A percentile compares a stretch with the other conserved stretches of the same genome.
phyloP scores from a whole-genome alignment of 768 basidiomycete species.

The Mycena galopus region DNA sequence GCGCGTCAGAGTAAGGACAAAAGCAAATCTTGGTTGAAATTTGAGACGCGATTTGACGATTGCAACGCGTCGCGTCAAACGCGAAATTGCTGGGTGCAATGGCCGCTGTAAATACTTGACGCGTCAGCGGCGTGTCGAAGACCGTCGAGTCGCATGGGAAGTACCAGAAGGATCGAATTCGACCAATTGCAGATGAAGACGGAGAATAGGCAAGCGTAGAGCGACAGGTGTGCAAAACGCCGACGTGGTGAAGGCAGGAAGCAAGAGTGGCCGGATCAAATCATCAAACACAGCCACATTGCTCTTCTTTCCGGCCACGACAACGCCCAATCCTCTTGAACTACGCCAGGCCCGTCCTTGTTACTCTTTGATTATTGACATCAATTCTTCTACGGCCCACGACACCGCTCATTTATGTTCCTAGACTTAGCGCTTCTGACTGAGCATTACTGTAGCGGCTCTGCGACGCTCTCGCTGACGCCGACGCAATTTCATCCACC shows the following conservation, averaged over 20 bases:
- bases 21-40: not conserved
- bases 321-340: not conserved
- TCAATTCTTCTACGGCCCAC: not conserved
- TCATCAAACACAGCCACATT: not conserved
- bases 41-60: not conserved
- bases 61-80: no score
- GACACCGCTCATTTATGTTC: not conserved
- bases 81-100: not conserved
- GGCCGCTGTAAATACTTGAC: not conserved
- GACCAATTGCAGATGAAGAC: not conserved
- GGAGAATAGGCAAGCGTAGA: not conserved
- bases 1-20: not conserved
- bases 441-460: not conserved
- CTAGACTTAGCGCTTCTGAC: not conserved
- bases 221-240: not conserved
- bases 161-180: not conserved
- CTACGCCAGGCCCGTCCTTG: no score
- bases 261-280: not conserved
- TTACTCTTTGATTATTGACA: not conserved
- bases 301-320: not conserved
- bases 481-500: no score
- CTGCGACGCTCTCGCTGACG: not conserved
- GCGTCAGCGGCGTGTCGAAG: not conserved
- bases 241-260: not conserved
- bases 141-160: not conserved